phyloP scores from a whole-genome alignment of 441 rosid genomes.

The Lepidium campestre region DNA sequence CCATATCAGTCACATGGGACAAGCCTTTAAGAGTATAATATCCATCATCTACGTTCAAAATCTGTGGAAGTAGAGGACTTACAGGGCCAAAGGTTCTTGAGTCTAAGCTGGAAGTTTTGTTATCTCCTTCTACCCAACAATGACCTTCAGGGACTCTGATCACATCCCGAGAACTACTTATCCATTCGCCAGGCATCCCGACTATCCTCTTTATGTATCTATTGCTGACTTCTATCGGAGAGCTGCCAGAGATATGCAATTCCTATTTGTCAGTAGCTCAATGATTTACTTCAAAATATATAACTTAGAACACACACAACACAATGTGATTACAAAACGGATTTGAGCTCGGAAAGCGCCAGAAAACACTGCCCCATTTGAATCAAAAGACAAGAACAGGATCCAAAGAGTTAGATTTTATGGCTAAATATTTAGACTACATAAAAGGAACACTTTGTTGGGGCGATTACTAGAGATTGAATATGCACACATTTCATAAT shows the following conservation, averaged over 20 bases:
- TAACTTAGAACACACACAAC: neutral
- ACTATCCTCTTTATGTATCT: conserved; percentile 76
- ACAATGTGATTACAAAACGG: neutral
- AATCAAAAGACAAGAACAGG: neutral
- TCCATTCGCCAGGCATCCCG: conserved; percentile 88
- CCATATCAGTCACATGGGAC: neutral
- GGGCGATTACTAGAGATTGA: neutral
- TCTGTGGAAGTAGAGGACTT: conserved; percentile 32
- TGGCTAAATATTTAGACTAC: neutral
- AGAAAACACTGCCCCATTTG: neutral
- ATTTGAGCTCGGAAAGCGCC: neutral
- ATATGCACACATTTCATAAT: neutral
- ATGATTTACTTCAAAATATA: conserved; percentile 4
- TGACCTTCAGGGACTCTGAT: conserved; percentile 73
- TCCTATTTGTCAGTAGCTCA: conserved; percentile 2
- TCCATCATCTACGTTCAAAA: neutral
- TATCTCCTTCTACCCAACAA: conserved; percentile 97
- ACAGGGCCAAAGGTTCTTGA: conserved; percentile 83
- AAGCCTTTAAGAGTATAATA: neutral
- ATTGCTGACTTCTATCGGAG: conserved; percentile 59
- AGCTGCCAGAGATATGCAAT: conserved; percentile 42
- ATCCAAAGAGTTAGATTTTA: neutral
- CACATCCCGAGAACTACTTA: conserved; percentile 50
- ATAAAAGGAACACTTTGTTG: neutral
- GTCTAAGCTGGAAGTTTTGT: conserved; percentile 55